phyloP scores from a whole-genome alignment of 768 basidiomycete species.

The Chlorophyllum brunneum region DNA sequence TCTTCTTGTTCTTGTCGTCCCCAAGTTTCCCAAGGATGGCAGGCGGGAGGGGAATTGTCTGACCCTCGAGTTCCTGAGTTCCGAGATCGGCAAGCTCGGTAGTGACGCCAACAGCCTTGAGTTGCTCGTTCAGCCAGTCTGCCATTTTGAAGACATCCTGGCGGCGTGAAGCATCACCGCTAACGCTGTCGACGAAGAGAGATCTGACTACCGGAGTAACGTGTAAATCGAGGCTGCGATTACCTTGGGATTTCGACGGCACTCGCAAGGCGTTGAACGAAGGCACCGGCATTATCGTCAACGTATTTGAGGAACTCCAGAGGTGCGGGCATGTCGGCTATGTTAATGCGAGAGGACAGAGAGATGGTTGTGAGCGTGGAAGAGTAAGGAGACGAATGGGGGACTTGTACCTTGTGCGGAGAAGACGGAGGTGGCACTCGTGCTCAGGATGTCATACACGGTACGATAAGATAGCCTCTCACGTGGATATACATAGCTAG shows the following conservation, averaged over 20 bases:
- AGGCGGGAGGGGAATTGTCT: constrained; percentile 74
- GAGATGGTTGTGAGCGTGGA: background rate
- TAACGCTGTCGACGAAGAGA: constrained; percentile 42
- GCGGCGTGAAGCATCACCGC: constrained; percentile 67
- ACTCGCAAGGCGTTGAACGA: constrained; percentile 74
- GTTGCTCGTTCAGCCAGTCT: constrained; percentile 69
- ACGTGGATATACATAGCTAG: too few relatives aligned
- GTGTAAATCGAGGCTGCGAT: constrained; percentile 31
- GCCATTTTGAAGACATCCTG: constrained; percentile 84
- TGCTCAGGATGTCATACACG: too few relatives aligned
- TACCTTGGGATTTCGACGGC: constrained; percentile 79
- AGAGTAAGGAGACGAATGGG: background rate
- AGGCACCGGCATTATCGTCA: constrained; percentile 64
- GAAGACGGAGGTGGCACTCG: too few relatives aligned
- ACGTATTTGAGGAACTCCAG: constrained; percentile 48
- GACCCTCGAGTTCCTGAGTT: constrained; percentile 60
- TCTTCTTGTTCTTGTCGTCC: constrained; percentile 86
- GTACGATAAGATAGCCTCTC: background rate
- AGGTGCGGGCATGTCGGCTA: constrained; percentile 42
- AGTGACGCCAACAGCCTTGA: constrained; percentile 74
- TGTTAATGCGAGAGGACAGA: background rate
- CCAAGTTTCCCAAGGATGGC: constrained; percentile 82
- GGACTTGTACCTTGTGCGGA: constrained; percentile 2
- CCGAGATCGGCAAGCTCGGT: constrained; percentile 77
- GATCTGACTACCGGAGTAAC: background rate